A percentile compares a stretch with the other conserved stretches of the same genome.
These are phyloP conservation scores for Monosporascus sp. DNA, from an alignment of 2,329 filamentous ascomycete genomes.

Conservation along the genomic window DNA sequence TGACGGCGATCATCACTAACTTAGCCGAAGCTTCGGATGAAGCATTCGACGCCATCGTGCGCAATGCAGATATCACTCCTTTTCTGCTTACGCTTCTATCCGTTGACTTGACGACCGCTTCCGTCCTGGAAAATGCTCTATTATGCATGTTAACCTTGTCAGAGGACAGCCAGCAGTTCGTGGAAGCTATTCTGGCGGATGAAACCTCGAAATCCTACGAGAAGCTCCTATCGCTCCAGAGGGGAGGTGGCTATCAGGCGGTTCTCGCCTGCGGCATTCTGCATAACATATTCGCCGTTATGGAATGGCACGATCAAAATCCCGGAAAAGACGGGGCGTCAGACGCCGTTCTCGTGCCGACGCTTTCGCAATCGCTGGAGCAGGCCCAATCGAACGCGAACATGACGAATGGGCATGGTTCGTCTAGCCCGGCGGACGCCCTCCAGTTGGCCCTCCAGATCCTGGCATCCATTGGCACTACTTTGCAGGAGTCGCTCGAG, in stretches of 20 bases:
- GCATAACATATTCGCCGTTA: conserved; percentile 55
- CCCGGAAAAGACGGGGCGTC: conserved; percentile 43
- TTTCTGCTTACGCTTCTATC: conserved; percentile 52
- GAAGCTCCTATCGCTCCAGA: conserved; percentile 43
- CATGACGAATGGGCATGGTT: conserved; percentile 29
- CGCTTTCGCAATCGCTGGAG: conserved; percentile 36
- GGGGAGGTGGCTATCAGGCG: conserved; percentile 41
- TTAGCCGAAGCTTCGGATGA: conserved; percentile 57
- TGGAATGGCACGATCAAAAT: conserved; percentile 48
- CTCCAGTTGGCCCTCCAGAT: conserved; percentile 55
- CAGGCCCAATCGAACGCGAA: conserved; percentile 23
- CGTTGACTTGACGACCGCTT: conserved; percentile 32
- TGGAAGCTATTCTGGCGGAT: conserved; percentile 48
- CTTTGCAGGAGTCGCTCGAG: conserved; percentile 46
- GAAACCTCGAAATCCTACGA: conserved; percentile 42
- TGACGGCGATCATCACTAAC: conserved; percentile 47
- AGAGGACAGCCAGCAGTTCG: conserved; percentile 54
- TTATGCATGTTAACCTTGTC: conserved; percentile 53
- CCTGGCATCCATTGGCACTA: conserved; percentile 59
- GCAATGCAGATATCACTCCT: conserved; percentile 41
- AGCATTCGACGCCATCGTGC: conserved; percentile 49
- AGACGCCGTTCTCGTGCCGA: conserved; percentile 46
- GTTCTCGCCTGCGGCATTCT: conserved; percentile 56
- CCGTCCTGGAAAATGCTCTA: conserved; percentile 43
- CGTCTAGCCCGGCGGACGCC: conserved; percentile 39